Evolutionary conservation across 1,284 basidiomycete species (phyloP).

Genomic region (Cerrena zonata): DNA sequence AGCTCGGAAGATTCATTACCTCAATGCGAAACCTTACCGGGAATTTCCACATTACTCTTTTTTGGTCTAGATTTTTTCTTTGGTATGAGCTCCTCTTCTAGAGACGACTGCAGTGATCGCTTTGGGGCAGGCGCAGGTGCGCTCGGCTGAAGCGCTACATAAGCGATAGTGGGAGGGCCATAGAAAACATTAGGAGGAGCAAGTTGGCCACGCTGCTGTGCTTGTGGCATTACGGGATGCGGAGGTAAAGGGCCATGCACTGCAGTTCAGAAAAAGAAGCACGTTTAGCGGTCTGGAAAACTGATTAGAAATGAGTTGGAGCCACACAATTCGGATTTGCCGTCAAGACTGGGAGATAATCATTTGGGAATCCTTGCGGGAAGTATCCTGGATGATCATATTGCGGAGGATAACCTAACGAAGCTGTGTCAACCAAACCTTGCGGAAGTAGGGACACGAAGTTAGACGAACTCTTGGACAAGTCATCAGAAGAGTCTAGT

Average conservation of each 20-base stretch:
- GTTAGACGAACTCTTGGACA: constrained; percentile 19
- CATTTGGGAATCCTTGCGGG: constrained; percentile 17
- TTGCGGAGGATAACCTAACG: constrained; percentile 7
- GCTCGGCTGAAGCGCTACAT: constrained; percentile 15
- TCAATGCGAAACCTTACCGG: constrained; percentile 21
- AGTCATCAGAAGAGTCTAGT: constrained; percentile 11
- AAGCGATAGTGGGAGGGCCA: constrained; percentile 15
- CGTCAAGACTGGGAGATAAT: constrained; percentile 19
- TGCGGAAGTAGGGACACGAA: background rate
- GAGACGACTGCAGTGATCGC: constrained; percentile 29
- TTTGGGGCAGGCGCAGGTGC: constrained; percentile 31
- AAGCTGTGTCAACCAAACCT: background rate
- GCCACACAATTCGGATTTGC: constrained; percentile 19
- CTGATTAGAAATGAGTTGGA: constrained; percentile 24
- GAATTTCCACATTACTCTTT: constrained; percentile 26
- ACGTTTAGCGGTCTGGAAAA: constrained; percentile 46
- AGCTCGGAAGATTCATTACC: too few species aligned
- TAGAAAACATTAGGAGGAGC: constrained; percentile 17
- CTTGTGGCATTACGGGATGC: constrained; percentile 8
- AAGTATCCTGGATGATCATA: constrained; percentile 17
- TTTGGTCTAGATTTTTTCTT: constrained; percentile 39
- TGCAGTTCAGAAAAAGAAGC: constrained; percentile 51
- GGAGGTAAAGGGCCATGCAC: constrained; percentile 39
- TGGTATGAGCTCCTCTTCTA: constrained; percentile 29
- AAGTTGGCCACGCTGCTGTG: constrained; percentile 18